Conservation (phyloP, 225 moss, liverwort and hornwort species). For the Ulota crispa region DNA sequence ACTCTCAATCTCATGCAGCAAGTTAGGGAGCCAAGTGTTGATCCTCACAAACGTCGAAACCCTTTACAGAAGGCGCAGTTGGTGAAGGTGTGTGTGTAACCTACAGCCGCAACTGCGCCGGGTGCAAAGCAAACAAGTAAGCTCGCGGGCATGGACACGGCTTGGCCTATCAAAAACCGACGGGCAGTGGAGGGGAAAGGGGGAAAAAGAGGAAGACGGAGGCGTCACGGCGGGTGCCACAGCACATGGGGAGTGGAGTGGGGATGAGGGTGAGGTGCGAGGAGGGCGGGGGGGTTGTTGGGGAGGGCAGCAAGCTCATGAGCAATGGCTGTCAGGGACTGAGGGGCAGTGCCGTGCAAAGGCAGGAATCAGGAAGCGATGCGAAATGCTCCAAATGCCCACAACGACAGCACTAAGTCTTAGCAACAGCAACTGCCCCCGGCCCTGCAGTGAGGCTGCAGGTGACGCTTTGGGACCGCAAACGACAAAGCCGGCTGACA, state of each 20-base stretch:
- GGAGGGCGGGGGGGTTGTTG: neutral
- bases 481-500: conserved; percentile 8
- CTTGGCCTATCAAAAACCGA: neutral
- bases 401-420: neutral
- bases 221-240: neutral
- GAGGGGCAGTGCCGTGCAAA: neutral
- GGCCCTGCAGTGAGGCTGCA: neutral
- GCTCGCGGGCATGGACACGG: neutral
- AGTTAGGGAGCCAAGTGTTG: neutral
- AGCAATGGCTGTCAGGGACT: neutral
- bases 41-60: neutral
- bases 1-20: neutral
- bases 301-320: neutral
- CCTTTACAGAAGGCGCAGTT: neutral
- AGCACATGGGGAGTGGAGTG: neutral
- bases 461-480: neutral
- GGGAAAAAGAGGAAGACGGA: neutral
- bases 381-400: no score
- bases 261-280: no score
- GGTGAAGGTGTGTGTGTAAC: neutral
- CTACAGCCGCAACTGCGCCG: conserved; percentile 20
- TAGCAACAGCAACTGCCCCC: neutral
- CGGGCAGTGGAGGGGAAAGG: neutral
- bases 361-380: neutral
- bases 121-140: no score